Conservation (phyloP, 2,329 filamentous ascomycete species). For the Aspergillus melleus region DNA sequence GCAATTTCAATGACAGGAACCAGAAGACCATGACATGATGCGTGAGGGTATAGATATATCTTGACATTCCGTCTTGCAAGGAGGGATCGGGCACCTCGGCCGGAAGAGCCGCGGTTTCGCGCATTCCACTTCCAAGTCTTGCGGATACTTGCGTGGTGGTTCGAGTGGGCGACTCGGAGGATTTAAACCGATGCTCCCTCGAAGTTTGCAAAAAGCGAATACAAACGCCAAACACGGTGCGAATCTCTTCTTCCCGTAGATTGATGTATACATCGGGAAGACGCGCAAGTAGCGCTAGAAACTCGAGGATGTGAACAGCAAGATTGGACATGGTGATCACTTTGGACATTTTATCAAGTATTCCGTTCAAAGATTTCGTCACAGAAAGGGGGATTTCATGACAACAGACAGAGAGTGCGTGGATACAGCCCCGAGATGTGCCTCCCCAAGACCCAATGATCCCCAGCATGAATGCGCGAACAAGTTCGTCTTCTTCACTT, state of each 20-base stretch:
- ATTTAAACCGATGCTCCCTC: constrained; percentile 56
- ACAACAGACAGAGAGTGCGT: constrained; percentile 91
- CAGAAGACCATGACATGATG: constrained; percentile 97
- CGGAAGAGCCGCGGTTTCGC: constrained; percentile 39
- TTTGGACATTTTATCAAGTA: constrained; percentile 90
- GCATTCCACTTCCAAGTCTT: constrained; percentile 45
- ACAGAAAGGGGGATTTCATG: constrained; percentile 88
- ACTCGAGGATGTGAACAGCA: constrained; percentile 92
- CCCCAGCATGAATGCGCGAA: constrained; percentile 80
- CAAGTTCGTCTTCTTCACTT: constrained; percentile 83
- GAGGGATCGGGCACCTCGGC: constrained; percentile 38
- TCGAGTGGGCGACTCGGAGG: constrained; percentile 34
- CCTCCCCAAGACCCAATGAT: constrained; percentile 76
- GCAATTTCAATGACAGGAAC: constrained; percentile 86
- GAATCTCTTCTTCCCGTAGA: constrained; percentile 87
- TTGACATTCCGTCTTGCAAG: constrained; percentile 73
- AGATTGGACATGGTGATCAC: constrained; percentile 93
- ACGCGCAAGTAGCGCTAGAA: constrained; percentile 84
- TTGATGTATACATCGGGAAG: constrained; percentile 83
- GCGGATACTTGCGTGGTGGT: constrained; percentile 33
- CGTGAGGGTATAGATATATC: constrained; percentile 90
- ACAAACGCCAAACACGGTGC: constrained; percentile 91
- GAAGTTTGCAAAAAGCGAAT: constrained; percentile 91
- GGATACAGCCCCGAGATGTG: constrained; percentile 89
- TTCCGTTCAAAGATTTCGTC: constrained; percentile 78